These are phyloP conservation scores for Rhodosporidiobolus sp. DNA, from an alignment of 768 basidiomycete species.

Conservation along the genomic window DNA sequence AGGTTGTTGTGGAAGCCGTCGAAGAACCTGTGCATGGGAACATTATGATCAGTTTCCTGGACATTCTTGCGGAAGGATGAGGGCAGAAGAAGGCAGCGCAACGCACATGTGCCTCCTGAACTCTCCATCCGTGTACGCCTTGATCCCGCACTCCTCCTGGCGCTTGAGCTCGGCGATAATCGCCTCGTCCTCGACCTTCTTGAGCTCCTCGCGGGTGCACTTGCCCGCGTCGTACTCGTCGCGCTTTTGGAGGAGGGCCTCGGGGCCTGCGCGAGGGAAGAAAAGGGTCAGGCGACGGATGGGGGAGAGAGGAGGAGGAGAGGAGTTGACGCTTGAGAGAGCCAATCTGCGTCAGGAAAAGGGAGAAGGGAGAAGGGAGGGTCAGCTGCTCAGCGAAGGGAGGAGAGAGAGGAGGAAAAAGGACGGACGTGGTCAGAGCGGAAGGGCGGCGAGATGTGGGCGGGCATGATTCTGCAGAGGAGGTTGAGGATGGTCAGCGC, in stretches of 20 bases:
- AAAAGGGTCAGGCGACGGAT: neutral
- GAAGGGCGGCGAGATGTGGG: slow-evolving; percentile 39
- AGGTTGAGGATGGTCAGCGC: too few relatives aligned
- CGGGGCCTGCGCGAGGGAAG: slow-evolving; percentile 18
- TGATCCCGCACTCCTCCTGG: slow-evolving; percentile 29
- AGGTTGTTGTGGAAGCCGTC: slow-evolving; percentile 67
- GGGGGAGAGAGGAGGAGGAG: neutral
- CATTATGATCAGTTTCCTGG: too few relatives aligned
- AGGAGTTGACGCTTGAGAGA: slow-evolving; percentile 38
- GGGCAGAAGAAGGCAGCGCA: too few relatives aligned
- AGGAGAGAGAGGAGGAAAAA: too few relatives aligned
- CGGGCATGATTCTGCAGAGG: neutral
- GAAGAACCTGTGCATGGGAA: neutral
- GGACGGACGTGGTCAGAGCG: slow-evolving; percentile 36
- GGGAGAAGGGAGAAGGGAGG: too few relatives aligned
- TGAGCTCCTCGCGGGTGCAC: slow-evolving; percentile 38
- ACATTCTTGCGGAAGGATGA: too few relatives aligned
- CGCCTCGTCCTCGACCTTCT: slow-evolving; percentile 40
- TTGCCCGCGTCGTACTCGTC: slow-evolving; percentile 35
- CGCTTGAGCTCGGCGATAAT: slow-evolving; percentile 37
- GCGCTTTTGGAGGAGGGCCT: slow-evolving; percentile 39
- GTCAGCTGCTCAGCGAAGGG: too few relatives aligned
- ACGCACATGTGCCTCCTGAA: slow-evolving; percentile 35
- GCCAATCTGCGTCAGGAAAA: slow-evolving; percentile 39
- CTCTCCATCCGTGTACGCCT: slow-evolving; percentile 43